These are phyloP conservation scores for Serendipita sp. DNA, from an alignment of 1,284 basidiomycete genomes.

Conservation along the genomic window DNA sequence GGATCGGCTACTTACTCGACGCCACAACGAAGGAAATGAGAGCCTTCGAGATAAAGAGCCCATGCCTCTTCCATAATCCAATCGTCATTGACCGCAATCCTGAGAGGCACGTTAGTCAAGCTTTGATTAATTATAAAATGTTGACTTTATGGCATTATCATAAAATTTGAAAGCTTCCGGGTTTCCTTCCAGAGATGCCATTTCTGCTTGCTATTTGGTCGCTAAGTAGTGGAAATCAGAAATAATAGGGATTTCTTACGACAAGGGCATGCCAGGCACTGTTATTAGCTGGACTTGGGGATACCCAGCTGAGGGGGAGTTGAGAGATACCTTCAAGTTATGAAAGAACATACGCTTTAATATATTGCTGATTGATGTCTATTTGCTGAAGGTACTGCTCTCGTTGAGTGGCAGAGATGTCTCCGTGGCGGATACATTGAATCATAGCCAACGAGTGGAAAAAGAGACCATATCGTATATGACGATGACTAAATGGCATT, in stretches of 20 bases:
- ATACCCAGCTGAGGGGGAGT: conserved; percentile 37
- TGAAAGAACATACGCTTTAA: conserved; percentile 31
- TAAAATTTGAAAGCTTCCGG: conserved; percentile 48
- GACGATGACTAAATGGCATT: conserved; percentile 36
- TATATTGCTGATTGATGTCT: conserved; percentile 41
- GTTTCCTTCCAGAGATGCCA: conserved; percentile 40
- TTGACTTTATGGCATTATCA: conserved; percentile 47
- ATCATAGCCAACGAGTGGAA: conserved; percentile 27
- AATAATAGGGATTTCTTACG: conserved; percentile 25
- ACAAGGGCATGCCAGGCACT: conserved; percentile 53
- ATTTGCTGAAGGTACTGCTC: conserved; percentile 39
- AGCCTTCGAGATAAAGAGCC: conserved; percentile 54
- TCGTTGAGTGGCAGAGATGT: conserved; percentile 25
- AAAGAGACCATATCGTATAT: conserved; percentile 49
- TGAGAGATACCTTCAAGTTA: conserved; percentile 2
- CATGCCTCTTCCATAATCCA: conserved; percentile 58
- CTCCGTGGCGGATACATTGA: conserved; percentile 30
- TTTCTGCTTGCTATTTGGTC: conserved; percentile 43
- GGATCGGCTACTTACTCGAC: conserved; percentile 28
- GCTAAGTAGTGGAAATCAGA: not conserved
- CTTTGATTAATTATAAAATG: conserved; percentile 12
- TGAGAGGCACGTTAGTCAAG: conserved; percentile 18
- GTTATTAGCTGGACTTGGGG: conserved; percentile 50
- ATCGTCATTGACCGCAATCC: conserved; percentile 46
- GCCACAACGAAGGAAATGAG: conserved; percentile 50